phyloP scores from a whole-genome alignment of 805 yeast genomes.

The Candida qinlingensis region DNA sequence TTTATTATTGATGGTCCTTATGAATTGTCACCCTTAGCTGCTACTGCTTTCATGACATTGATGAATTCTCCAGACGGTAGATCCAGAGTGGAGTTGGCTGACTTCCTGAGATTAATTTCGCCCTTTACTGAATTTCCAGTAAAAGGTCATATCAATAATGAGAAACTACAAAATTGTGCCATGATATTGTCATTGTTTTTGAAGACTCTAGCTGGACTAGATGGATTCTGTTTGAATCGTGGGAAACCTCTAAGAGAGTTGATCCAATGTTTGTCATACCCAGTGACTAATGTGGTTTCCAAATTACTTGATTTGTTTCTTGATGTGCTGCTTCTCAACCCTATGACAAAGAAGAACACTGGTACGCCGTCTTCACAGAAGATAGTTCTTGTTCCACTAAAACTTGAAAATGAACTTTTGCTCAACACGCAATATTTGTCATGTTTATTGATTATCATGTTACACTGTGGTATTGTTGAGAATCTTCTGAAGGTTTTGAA shows the following conservation, averaged over 20 bases:
- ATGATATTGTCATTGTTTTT: constrained; percentile 54
- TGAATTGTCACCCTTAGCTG: constrained; percentile 36
- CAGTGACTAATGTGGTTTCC: constrained; percentile 51
- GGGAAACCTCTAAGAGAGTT: constrained; percentile 53
- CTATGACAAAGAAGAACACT: constrained; percentile 31
- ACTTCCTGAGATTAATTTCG: constrained; percentile 57
- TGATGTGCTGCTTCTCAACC: constrained; percentile 57
- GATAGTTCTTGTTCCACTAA: constrained; percentile 22
- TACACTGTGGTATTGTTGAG: constrained; percentile 49
- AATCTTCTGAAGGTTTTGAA: constrained; percentile 40
- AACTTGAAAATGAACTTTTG: constrained; percentile 37
- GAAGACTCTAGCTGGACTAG: constrained; percentile 73
- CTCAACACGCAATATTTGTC: constrained; percentile 63
- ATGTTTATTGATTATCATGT: constrained; percentile 47
- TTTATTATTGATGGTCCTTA: constrained; percentile 51
- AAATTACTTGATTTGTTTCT: constrained; percentile 66
- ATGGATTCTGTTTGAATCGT: constrained; percentile 53
- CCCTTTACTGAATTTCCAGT: constrained; percentile 64
- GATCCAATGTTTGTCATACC: constrained; percentile 54
- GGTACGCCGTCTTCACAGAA: constrained; percentile 10
- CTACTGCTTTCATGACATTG: constrained; percentile 46
- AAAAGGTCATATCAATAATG: constrained; percentile 41
- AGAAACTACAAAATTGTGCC: constrained; percentile 55
- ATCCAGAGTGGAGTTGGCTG: constrained; percentile 48
- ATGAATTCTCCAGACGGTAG: constrained; percentile 55